Conservation (phyloP, 2,329 filamentous ascomycete species). For the Phialocephala sp. region DNA sequence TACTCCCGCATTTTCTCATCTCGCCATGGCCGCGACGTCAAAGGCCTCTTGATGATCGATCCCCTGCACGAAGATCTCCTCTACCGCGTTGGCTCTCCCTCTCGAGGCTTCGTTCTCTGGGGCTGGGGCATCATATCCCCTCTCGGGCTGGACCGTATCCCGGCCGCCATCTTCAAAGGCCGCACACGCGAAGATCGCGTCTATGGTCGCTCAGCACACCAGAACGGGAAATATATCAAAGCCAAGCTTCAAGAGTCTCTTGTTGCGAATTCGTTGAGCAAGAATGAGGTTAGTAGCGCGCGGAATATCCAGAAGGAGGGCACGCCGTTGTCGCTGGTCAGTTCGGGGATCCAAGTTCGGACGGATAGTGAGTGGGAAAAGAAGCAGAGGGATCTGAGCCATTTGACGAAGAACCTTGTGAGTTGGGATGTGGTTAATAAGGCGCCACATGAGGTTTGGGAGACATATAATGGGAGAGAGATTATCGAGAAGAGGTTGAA, state of each 20-base stretch:
- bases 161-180: conserved; percentile 81
- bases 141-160: conserved; percentile 80
- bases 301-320: conserved; percentile 78
- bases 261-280: conserved; percentile 82
- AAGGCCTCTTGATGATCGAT: conserved; percentile 84
- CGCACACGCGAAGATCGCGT: conserved; percentile 83
- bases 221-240: conserved; percentile 84
- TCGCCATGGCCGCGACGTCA: conserved; percentile 75
- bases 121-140: conserved; percentile 84
- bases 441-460: conserved; percentile 89
- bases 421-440: conserved; percentile 87
- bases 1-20: conserved; percentile 92
- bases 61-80: conserved; percentile 89
- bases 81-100: conserved; percentile 65
- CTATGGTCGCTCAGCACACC: conserved; percentile 79
- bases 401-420: conserved; percentile 77
- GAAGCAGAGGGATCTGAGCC: conserved; percentile 84
- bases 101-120: conserved; percentile 86
- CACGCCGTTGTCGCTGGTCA: conserved; percentile 80
- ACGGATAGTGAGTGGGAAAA: conserved; percentile 75
- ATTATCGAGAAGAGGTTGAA: conserved; percentile 80
- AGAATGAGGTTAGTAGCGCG: conserved; percentile 80
- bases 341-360: conserved; percentile 75
- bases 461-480: conserved; percentile 71
- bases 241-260: conserved; percentile 92